phyloP scores from a whole-genome alignment of 2,329 filamentous ascomycete genomes.

The Decorospora gaudefroyi region DNA sequence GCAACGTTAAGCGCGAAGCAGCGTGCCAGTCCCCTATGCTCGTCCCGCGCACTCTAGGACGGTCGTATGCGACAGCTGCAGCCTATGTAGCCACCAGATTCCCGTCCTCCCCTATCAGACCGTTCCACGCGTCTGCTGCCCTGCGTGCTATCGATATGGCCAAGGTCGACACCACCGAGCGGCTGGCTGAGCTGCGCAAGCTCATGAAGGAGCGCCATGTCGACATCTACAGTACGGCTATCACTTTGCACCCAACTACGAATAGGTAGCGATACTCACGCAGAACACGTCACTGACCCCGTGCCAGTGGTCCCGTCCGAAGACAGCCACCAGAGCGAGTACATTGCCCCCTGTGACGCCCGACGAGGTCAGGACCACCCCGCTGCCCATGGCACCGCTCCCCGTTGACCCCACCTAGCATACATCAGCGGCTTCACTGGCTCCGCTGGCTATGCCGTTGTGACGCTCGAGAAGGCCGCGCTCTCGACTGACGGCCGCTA shows the following conservation, averaged over 20 bases:
- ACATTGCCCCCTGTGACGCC: constrained; percentile 94
- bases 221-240: constrained; percentile 80
- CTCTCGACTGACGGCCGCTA: constrained; percentile 95
- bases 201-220: constrained; percentile 87
- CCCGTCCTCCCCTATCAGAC: constrained; percentile 20
- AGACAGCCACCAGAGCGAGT: constrained; percentile 97
- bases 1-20: constrained; percentile 26
- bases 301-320: constrained; percentile 86
- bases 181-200: constrained; percentile 74
- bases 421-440: constrained; percentile 95
- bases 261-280: constrained; percentile 25
- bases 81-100: constrained; percentile 33
- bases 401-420: constrained; percentile 54
- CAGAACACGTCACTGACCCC: constrained; percentile 44
- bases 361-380: constrained; percentile 65
- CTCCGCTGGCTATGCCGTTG: constrained; percentile 88
- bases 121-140: constrained; percentile 40
- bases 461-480: constrained; percentile 83
- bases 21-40: constrained; percentile 31
- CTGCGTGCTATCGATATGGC: constrained; percentile 65
- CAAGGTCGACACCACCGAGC: constrained; percentile 75
- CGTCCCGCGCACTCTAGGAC: constrained; percentile 35
- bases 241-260: not conserved
- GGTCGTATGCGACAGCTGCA: constrained; percentile 35
- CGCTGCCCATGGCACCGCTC: constrained; percentile 21